Percentiles rank a stretch among this genome's conserved stretches.
phyloP scores from a whole-genome alignment of 306 rosid genomes.

The Fragaria vesca region DNA sequence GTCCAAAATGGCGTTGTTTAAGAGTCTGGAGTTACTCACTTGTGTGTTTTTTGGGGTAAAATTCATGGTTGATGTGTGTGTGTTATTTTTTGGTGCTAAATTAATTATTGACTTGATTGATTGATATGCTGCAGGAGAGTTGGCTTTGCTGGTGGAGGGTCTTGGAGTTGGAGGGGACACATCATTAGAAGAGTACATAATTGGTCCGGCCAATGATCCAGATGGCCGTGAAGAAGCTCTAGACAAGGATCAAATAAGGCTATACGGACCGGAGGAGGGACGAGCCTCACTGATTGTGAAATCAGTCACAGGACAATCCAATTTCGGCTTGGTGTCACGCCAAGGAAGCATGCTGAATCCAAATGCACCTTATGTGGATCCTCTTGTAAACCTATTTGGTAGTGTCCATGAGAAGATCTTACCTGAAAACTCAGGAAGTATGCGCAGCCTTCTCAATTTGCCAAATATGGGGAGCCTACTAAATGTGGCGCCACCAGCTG shows the following conservation, averaged over 20 bases:
- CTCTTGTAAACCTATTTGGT: slow-evolving; percentile 43
- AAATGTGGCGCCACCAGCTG: slow-evolving; percentile 20
- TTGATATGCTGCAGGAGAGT: slow-evolving; percentile 32
- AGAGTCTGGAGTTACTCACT: background rate
- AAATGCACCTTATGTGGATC: slow-evolving; percentile 30
- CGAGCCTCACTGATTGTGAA: slow-evolving; percentile 29
- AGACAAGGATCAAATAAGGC: slow-evolving; percentile 34
- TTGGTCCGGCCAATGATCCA: slow-evolving; percentile 27
- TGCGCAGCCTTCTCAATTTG: slow-evolving; percentile 30
- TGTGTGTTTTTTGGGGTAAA: background rate
- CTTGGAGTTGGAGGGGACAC: slow-evolving; percentile 38
- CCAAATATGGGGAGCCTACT: slow-evolving; percentile 41
- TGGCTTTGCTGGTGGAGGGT: slow-evolving; percentile 43
- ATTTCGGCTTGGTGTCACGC: slow-evolving; percentile 29
- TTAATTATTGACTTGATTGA: background rate
- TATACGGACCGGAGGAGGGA: slow-evolving; percentile 42
- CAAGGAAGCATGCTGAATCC: slow-evolving; percentile 37
- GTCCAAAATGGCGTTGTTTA: background rate
- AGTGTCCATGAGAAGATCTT: slow-evolving; percentile 41
- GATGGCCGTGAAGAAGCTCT: slow-evolving; percentile 16
- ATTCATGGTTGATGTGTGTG: background rate
- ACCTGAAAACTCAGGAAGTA: slow-evolving; percentile 31
- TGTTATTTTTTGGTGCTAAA: background rate
- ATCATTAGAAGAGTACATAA: slow-evolving; percentile 44
- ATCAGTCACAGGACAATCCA: slow-evolving; percentile 31